Conservation (phyloP, 495 filamentous ascomycete genomes). For the Lophium mytilinum region DNA sequence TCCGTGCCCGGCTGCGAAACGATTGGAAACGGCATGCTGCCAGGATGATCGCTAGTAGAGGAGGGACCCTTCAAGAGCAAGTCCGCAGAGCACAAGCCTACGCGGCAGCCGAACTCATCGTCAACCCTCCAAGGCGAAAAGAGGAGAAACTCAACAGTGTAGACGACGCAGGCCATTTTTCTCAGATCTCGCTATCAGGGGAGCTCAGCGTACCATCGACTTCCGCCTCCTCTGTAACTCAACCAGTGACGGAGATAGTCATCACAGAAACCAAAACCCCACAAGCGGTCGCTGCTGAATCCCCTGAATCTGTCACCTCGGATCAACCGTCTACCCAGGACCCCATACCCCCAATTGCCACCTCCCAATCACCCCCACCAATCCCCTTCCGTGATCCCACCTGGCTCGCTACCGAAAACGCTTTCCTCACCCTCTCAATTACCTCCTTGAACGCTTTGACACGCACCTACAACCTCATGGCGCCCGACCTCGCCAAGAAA, state of each 20-base stretch:
- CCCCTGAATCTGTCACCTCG: neutral
- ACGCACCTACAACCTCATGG: slow-evolving; percentile 90
- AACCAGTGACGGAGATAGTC: neutral
- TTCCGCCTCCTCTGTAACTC: neutral
- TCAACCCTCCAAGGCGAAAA: slow-evolving; percentile 38
- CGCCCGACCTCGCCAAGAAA: slow-evolving; percentile 85
- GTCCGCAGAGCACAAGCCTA: slow-evolving; percentile 63
- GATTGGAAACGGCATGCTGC: slow-evolving; percentile 89
- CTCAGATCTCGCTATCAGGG: slow-evolving; percentile 40
- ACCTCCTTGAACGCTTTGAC: slow-evolving; percentile 70
- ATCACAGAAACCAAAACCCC: neutral
- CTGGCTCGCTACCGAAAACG: slow-evolving; percentile 61
- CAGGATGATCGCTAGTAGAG: slow-evolving; percentile 67
- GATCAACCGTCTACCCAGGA: slow-evolving; percentile 1
- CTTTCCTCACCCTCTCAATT: slow-evolving; percentile 74
- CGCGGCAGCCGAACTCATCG: slow-evolving; percentile 59
- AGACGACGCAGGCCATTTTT: slow-evolving; percentile 34
- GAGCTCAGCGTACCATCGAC: slow-evolving; percentile 26
- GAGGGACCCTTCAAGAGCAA: slow-evolving; percentile 69
- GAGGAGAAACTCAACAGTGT: slow-evolving; percentile 42
- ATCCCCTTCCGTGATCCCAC: slow-evolving; percentile 54
- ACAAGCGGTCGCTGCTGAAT: neutral
- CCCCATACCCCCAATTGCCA: neutral
- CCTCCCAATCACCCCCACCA: slow-evolving; percentile 28
- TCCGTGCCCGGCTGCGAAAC: slow-evolving; percentile 62